phyloP scores from a whole-genome alignment of 1,284 basidiomycete species.

The Neotropicomus parvogracilis region DNA sequence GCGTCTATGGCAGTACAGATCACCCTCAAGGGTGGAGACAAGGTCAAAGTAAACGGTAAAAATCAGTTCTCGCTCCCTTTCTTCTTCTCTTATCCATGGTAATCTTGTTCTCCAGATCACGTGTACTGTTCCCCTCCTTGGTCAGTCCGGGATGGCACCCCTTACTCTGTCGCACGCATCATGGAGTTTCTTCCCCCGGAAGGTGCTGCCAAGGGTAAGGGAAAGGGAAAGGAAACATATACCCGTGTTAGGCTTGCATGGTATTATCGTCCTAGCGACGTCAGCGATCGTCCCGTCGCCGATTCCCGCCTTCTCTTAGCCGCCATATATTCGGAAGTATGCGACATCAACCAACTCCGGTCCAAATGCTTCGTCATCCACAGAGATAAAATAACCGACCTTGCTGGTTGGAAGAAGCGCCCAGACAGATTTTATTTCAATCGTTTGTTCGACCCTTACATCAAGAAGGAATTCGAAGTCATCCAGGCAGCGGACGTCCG shows the following conservation, averaged over 20 bases:
- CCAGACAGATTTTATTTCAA: constrained; percentile 96
- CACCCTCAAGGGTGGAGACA: constrained; percentile 70
- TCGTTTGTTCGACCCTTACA: constrained; percentile 93
- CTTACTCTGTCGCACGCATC: constrained; percentile 90
- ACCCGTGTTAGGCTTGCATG: constrained; percentile 85
- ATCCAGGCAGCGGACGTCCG: constrained; percentile 82
- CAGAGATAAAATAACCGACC: constrained; percentile 89
- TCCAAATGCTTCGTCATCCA: constrained; percentile 91
- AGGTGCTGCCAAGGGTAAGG: constrained; percentile 54
- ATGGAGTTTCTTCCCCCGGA: constrained; percentile 91
- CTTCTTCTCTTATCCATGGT: constrained; percentile 19
- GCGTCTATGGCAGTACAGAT: constrained; percentile 31
- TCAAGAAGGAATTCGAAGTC: constrained; percentile 97
- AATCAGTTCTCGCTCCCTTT: constrained; percentile 27
- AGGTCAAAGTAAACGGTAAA: constrained; percentile 79
- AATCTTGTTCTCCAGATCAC: constrained; percentile 65
- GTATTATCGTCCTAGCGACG: constrained; percentile 91
- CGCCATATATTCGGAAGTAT: constrained; percentile 93
- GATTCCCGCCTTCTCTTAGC: constrained; percentile 89
- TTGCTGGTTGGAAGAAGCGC: constrained; percentile 92
- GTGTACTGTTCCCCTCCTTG: constrained; percentile 93
- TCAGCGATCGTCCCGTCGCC: constrained; percentile 78
- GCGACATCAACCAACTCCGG: constrained; percentile 88
- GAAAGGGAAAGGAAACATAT: constrained; percentile 59
- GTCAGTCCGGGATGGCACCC: constrained; percentile 86